Percentiles rank a stretch among this genome's conserved stretches.
Evolutionary conservation across 495 filamentous ascomycete genomes (phyloP).

Genomic region (Penicillium simplicissimum): DNA sequence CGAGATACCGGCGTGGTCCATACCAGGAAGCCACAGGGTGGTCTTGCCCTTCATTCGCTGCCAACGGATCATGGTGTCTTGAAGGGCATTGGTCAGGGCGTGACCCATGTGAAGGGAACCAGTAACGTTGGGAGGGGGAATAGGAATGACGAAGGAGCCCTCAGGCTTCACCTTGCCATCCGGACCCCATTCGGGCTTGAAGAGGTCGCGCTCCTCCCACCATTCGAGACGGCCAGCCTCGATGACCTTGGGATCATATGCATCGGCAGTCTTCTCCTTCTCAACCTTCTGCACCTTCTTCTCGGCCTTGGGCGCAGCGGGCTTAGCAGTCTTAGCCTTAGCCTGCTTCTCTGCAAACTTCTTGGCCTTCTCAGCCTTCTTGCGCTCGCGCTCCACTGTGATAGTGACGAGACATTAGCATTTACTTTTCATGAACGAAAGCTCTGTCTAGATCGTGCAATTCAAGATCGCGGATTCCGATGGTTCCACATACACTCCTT

Average conservation of each 20-base stretch:
- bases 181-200: conserved; percentile 66
- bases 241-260: conserved; percentile 58
- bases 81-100: conserved; percentile 64
- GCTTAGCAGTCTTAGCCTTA: conserved; percentile 44
- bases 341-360: conserved; percentile 62
- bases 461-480: neutral
- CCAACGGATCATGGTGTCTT: conserved; percentile 78
- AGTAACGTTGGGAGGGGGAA: conserved; percentile 80
- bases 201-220: conserved; percentile 68
- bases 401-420: conserved; percentile 21
- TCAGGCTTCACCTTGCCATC: conserved; percentile 67
- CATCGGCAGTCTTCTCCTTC: conserved; percentile 54
- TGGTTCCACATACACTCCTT: conserved; percentile 52
- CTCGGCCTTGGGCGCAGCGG: conserved; percentile 50
- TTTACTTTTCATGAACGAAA: neutral
- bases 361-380: conserved; percentile 60
- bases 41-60: conserved; percentile 63
- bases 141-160: conserved; percentile 70
- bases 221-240: conserved; percentile 58
- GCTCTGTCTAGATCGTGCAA: neutral
- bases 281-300: conserved; percentile 56
- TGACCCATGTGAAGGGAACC: conserved; percentile 71
- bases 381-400: conserved; percentile 56
- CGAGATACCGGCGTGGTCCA: conserved; percentile 76
- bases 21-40: conserved; percentile 72